Base-by-base conservation (phyloP, 83 land plant genomes). In the Larix sibirica region DNA sequence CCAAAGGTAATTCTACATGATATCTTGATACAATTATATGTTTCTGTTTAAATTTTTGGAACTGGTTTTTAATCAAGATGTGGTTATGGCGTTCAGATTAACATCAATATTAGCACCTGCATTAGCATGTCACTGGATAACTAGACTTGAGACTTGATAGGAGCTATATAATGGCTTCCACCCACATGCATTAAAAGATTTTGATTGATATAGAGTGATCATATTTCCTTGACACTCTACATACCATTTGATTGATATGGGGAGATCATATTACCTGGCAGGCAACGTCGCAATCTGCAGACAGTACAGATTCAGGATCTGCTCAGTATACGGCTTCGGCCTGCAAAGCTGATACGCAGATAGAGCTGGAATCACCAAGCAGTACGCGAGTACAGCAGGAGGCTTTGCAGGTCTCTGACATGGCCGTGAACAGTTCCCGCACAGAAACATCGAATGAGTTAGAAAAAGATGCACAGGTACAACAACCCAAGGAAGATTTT, bases 301-400 rank as follows among this genome's bases (percentile, higher is more conserved):
- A 76, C 20, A 76, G 79, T 76, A 76, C 79, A 76, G 33, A 44
- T 76, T 50, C 61, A 59, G 79, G 79, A 76, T 76, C 79, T 54
- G 60, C 28, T 54, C 79, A 54, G 42, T 76, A 76, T 50, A 66
- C 69, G 69, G 14, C 28, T 66, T 66, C 69, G 31, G 58, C 58
- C 58, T 66, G 28, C 69, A 76, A 24, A 76, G 61, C 18, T n/a
- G 79, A 50, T 33, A 54, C 31, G 6, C 79, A 54, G 17, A 23
- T 14, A 23, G 79, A 76, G 79, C 20, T 24, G 26, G 36, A 24
- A 54, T 76, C 79, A 24, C 59, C 20, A 47, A 76, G 26, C 16
- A 76, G 3, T 50, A 59, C 24, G 28, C 59, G 16, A 50, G 36
- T 54, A 31, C 79, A 50, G 79, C 79, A 50, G 79, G 79, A 76